A percentile compares a stretch with the other conserved stretches of the same genome.
Conservation (phyloP, 352 stramenopile genomes). For the Phytophthora megakarya region DNA sequence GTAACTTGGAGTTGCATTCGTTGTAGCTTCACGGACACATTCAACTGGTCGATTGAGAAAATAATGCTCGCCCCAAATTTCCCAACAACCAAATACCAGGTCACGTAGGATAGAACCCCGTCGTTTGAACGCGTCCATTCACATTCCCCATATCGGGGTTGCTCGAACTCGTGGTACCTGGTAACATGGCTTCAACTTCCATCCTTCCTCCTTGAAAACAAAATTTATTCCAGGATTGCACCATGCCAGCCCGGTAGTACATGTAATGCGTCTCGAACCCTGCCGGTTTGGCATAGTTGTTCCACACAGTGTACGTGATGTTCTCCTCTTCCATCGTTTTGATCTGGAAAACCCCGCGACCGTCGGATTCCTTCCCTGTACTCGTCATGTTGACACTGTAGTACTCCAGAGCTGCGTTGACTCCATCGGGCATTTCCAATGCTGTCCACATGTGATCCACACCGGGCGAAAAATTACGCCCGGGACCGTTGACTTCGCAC, state of each 20-base stretch:
- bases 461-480: conserved; percentile 85
- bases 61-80: conserved; percentile 93
- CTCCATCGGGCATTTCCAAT: conserved; percentile 93
- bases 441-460: conserved; percentile 92
- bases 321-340: conserved; percentile 43
- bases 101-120: conserved; percentile 76
- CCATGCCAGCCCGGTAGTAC: conserved; percentile 82
- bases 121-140: conserved; percentile 36
- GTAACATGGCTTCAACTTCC: conserved; percentile 81
- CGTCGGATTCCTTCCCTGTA: conserved; percentile 39
- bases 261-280: conserved; percentile 41
- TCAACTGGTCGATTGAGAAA: conserved; percentile 89
- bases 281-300: conserved; percentile 43
- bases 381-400: conserved; percentile 87
- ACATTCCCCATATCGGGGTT: conserved; percentile 50
- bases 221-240: conserved; percentile 94
- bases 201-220: conserved; percentile 92
- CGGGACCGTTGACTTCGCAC: conserved; percentile 92
- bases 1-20: conserved; percentile 68
- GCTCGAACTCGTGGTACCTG: conserved; percentile 50
- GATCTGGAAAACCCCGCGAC: conserved; percentile 46
- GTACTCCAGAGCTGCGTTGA: conserved; percentile 90
- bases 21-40: conserved; percentile 96
- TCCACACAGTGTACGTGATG: conserved; percentile 45
- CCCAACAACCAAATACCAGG: conserved; percentile 95